These are phyloP conservation scores for Oropetium thomaeum DNA, from an alignment of 176 grass and related monocot species.

Conservation along the genomic window DNA sequence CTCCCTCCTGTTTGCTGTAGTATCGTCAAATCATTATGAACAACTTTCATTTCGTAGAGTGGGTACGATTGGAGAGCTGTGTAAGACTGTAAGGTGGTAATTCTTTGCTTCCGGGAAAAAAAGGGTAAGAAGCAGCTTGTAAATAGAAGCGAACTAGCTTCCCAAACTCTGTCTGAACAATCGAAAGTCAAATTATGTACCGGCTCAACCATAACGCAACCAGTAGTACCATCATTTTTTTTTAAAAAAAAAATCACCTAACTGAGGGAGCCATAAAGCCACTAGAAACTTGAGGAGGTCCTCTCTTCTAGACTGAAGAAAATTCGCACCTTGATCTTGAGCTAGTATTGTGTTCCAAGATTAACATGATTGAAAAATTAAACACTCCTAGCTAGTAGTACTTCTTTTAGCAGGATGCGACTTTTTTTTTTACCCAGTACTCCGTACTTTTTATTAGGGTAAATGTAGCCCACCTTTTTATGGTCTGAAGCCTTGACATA, in stretches of 20 bases:
- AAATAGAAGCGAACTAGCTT: too few relatives aligned
- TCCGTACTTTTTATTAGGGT: too few relatives aligned
- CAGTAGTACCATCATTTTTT: too few relatives aligned
- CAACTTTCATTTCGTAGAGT: not conserved
- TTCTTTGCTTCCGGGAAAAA: not conserved
- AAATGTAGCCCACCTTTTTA: not conserved
- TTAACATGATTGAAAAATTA: too few relatives aligned
- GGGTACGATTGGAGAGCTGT: not conserved
- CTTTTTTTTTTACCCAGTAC: too few relatives aligned
- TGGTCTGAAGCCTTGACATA: not conserved
- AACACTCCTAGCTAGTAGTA: too few relatives aligned
- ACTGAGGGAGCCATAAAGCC: not conserved
- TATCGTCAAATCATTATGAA: not conserved
- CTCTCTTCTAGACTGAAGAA: not conserved
- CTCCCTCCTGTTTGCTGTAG: not conserved
- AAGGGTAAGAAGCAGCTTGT: not conserved
- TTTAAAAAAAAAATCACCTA: too few relatives aligned
- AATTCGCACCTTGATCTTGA: not conserved
- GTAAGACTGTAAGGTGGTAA: not conserved
- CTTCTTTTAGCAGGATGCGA: too few relatives aligned
- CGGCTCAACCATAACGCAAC: not conserved
- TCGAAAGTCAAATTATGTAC: too few relatives aligned
- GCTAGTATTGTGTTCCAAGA: too few relatives aligned
- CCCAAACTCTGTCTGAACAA: too few relatives aligned
- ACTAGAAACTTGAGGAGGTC: not conserved